These are phyloP conservation scores for Penicillium sp. DNA, from an alignment of 2,329 filamentous ascomycete species.

Conservation along the genomic window DNA sequence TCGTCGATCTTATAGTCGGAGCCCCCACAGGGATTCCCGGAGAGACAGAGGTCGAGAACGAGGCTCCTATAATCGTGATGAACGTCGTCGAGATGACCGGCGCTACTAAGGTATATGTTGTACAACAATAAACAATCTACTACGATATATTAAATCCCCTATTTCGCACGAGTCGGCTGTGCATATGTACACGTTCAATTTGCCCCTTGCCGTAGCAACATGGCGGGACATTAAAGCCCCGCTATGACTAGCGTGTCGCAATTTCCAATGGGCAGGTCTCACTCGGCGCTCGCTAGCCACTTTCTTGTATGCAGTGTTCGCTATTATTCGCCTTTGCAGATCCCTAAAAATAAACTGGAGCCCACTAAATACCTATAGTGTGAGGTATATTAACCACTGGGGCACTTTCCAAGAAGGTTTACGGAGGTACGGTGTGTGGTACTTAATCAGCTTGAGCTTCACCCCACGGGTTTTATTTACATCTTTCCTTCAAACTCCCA, in stretches of 20 bases:
- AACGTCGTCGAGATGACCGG: conserved; percentile 14
- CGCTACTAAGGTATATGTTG: conserved; percentile 20
- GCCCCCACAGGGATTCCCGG: conserved; percentile 26
- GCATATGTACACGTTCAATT: conserved; percentile 1
- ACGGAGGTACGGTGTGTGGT: conserved; percentile 18
- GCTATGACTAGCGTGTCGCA: conserved; percentile 3
- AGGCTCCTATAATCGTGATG: conserved; percentile 32
- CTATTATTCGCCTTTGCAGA: conserved; percentile 11
- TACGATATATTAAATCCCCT: not conserved
- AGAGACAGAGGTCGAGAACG: conserved; percentile 38
- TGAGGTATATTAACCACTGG: not conserved
- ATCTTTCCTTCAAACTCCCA: conserved; percentile 7
- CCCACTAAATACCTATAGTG: not conserved
- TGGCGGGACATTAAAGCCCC: conserved; percentile 9
- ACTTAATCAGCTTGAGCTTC: conserved; percentile 23
- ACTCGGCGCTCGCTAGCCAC: conserved; percentile 10
- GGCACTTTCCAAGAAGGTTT: not conserved
- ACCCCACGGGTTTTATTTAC: conserved; percentile 27
- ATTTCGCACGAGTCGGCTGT: not conserved
- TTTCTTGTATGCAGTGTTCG: conserved; percentile 6
- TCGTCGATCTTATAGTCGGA: conserved; percentile 36
- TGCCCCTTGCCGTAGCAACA: conserved; percentile 1
- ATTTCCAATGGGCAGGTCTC: conserved; percentile 23
- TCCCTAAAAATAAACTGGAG: conserved; percentile 23
- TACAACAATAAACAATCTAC: too few species aligned